Evolutionary conservation across 169 alveolate genomes (phyloP).

Genomic region (Perkinsus chesapeaki): DNA sequence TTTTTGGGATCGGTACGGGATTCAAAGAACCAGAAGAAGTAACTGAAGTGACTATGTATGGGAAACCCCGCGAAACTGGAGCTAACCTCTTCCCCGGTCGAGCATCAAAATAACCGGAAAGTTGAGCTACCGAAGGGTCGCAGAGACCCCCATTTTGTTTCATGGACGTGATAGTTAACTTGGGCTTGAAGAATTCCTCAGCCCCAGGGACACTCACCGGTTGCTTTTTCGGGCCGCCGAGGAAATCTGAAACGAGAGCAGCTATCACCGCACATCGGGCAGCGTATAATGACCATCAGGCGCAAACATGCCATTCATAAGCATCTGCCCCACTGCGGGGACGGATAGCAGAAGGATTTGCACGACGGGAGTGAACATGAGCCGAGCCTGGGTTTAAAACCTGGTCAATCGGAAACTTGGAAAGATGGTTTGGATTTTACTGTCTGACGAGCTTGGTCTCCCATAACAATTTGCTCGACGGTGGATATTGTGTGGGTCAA

Average conservation of each 20-base stretch:
- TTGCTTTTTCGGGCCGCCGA: background rate
- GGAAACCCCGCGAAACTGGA: background rate
- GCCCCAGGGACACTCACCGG: background rate
- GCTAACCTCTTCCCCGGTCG: background rate
- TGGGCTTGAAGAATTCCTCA: background rate
- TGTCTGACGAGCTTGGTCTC: no score
- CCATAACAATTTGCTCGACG: no score
- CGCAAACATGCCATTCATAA: background rate
- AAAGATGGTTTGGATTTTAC: no score
- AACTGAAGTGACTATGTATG: background rate
- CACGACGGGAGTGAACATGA: no score
- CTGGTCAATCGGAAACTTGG: no score
- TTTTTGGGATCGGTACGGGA: background rate
- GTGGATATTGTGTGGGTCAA: no score
- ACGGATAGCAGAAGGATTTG: no score
- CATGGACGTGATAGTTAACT: background rate
- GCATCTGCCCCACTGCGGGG: background rate
- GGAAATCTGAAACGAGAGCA: background rate
- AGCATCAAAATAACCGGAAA: background rate
- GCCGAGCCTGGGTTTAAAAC: no score
- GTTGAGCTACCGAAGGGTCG: background rate
- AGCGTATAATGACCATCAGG: no score
- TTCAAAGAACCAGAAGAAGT: background rate
- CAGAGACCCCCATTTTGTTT: background rate
- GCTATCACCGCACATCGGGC: no score